Evolutionary conservation across 2,329 filamentous ascomycete species (phyloP), one percentile per base, ranked within the genome.

Genomic region (Colletotrichum eremochloae): DNA sequence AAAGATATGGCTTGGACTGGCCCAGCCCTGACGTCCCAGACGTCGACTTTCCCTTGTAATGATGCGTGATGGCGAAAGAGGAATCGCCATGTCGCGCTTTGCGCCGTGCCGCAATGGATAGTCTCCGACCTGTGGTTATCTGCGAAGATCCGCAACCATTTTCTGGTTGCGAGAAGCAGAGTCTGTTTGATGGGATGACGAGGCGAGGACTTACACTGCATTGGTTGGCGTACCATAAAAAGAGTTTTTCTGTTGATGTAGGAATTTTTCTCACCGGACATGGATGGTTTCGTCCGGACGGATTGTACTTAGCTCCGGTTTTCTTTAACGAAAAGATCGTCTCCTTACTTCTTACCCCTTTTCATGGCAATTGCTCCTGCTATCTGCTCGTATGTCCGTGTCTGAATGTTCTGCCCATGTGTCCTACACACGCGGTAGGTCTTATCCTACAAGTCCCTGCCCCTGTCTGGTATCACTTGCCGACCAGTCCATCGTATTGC

Each of bases 151-250:
- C 80, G 77, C 76, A 76, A 76, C 78, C 75, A 65, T 57, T 57
- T 74, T 50, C 44, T 29, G 75, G 78, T 76, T 76, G 74, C 79
- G 79, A 77, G 79, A 80, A 82, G 81, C 81, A 82, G 81, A 81
- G 76, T 74, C 76, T 78, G 78, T 80, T 78, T 76, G 73, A 83
- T 79, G 84, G 84, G 82, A 87, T 86, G 86, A 86, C 80, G 84
- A 84, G 84, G 82, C 78, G 77, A 83, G 78, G 82, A 81, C 82
- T 82, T 84, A 79, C 81, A 84, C 85, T 86, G 85, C 85, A 86
- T 86, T 77, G 79, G 80, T 79, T 79, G 84, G 86, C 85, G 85
- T 85, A 82, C 82, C 80, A 82, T 82, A 84, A 80, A 79, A 77
- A 74, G 68, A 74, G 74, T 76, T 77, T 77, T 75, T 72, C 74